Evolutionary conservation across 805 yeast genomes (phyloP).

Genomic region (Teunomyces kruisii): DNA sequence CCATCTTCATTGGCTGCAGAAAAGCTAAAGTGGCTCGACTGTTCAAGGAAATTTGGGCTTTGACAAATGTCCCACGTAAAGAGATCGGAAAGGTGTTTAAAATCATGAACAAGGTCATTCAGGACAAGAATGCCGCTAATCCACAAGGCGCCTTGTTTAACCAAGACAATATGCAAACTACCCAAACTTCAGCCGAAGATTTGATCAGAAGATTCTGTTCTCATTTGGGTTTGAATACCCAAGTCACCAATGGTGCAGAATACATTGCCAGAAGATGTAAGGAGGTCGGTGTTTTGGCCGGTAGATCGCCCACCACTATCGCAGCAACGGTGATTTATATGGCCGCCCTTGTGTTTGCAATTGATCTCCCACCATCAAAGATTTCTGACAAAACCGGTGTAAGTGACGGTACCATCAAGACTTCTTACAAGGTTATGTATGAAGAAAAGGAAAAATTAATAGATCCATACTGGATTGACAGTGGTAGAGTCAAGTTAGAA

Average conservation of each 20-base stretch:
- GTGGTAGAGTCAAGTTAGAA: conserved; percentile 61
- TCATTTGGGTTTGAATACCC: conserved; percentile 81
- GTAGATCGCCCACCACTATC: conserved; percentile 94
- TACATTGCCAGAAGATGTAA: conserved; percentile 86
- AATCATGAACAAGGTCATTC: conserved; percentile 63
- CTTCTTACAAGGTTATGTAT: conserved; percentile 79
- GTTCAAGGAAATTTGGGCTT: conserved; percentile 92
- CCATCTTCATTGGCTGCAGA: conserved; percentile 91
- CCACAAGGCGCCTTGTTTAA: conserved; percentile 39
- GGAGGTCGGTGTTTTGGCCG: conserved; percentile 91
- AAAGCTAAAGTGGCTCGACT: conserved; percentile 93
- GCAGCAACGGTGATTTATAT: conserved; percentile 97
- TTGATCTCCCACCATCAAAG: conserved; percentile 69
- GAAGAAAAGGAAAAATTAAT: conserved; percentile 65
- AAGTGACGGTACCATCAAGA: conserved; percentile 94
- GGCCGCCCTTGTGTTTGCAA: conserved; percentile 86
- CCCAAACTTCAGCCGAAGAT: conserved; percentile 91
- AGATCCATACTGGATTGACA: conserved; percentile 73
- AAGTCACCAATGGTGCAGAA: conserved; percentile 89
- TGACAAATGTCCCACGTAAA: conserved; percentile 89
- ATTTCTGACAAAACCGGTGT: conserved; percentile 94
- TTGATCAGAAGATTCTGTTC: conserved; percentile 95
- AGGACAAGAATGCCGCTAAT: conserved; percentile 54
- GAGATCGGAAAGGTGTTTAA: conserved; percentile 92
- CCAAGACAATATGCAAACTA: conserved; percentile 58